Percentiles rank a stretch among this genome's conserved stretches.
phyloP scores from a whole-genome alignment of 2,329 filamentous ascomycete species.

The Macrophomina phaseolina region DNA sequence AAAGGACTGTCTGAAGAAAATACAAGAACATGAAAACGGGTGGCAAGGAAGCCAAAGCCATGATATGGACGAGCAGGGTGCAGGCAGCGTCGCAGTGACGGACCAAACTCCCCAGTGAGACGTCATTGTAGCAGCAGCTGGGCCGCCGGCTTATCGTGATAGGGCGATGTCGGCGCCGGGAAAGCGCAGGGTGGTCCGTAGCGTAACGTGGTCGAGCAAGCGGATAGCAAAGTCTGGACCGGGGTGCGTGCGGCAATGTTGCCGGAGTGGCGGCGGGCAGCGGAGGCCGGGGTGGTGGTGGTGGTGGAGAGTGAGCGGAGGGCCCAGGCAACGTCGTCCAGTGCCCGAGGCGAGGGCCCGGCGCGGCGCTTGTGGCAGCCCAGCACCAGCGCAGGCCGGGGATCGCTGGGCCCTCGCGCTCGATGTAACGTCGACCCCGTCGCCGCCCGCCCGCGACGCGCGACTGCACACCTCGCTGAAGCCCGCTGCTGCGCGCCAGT shows the following conservation, averaged over 20 bases:
- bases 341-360: not conserved
- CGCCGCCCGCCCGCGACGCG: not conserved
- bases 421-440: conserved; percentile 26
- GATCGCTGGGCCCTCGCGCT: conserved; percentile 19
- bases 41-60: conserved; percentile 7
- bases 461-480: too few species aligned
- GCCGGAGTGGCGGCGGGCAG: conserved; percentile 18
- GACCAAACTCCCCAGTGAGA: conserved; percentile 13
- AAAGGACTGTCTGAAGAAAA: conserved; percentile 7
- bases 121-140: conserved; percentile 22
- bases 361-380: not conserved
- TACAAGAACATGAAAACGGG: conserved; percentile 3
- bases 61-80: conserved; percentile 8
- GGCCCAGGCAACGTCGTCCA: not conserved
- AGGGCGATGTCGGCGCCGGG: conserved; percentile 12
- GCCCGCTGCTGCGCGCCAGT: not conserved
- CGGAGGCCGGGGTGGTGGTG: conserved; percentile 7
- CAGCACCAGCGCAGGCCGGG: not conserved
- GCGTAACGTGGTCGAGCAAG: conserved; percentile 21
- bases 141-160: conserved; percentile 5
- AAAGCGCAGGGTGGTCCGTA: not conserved
- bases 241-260: conserved; percentile 8
- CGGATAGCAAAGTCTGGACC: not conserved
- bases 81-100: conserved; percentile 20
- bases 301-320: conserved; percentile 8